Conservation (phyloP, 1,139 yeast genomes). For the Hyphopichia buzzinii region DNA sequence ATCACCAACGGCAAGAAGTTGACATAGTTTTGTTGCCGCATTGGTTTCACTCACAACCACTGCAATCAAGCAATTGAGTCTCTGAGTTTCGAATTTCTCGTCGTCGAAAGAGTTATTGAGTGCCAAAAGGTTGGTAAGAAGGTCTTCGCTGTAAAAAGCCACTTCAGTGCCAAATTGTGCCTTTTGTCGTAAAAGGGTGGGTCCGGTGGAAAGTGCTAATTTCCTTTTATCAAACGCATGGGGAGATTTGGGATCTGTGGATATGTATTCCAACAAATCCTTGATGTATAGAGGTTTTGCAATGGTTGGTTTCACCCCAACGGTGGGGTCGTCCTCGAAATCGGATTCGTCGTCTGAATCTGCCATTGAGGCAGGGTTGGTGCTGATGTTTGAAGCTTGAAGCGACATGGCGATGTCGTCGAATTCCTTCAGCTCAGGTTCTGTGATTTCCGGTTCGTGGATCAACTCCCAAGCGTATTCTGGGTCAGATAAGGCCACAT, state of each 20-base stretch:
- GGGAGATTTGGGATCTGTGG: constrained; percentile 39
- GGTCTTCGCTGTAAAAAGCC: constrained; percentile 42
- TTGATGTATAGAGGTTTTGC: constrained; percentile 59
- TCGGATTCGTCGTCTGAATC: constrained; percentile 41
- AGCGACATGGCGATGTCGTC: not conserved
- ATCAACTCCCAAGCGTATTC: constrained; percentile 9
- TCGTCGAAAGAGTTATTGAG: constrained; percentile 50
- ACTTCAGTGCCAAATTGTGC: constrained; percentile 55
- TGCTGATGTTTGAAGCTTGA: not conserved
- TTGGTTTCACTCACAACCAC: constrained; percentile 49
- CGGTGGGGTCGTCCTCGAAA: constrained; percentile 54
- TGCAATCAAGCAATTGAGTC: constrained; percentile 51
- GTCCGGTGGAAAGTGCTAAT: constrained; percentile 51
- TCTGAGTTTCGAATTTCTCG: constrained; percentile 47
- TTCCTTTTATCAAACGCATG: constrained; percentile 51
- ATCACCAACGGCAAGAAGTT: constrained; percentile 55
- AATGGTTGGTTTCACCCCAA: constrained; percentile 34
- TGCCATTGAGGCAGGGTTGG: constrained; percentile 7
- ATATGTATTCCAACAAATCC: constrained; percentile 56
- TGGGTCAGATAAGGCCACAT: constrained; percentile 2
- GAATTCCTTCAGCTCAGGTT: not conserved
- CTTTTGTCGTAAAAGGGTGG: constrained; percentile 56
- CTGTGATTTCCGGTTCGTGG: constrained; percentile 6
- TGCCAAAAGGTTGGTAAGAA: constrained; percentile 46
- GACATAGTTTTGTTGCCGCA: constrained; percentile 35